Evolutionary conservation across 225 moss, liverwort and hornwort species (phyloP).

Genomic region (Straminergon stramineum): DNA sequence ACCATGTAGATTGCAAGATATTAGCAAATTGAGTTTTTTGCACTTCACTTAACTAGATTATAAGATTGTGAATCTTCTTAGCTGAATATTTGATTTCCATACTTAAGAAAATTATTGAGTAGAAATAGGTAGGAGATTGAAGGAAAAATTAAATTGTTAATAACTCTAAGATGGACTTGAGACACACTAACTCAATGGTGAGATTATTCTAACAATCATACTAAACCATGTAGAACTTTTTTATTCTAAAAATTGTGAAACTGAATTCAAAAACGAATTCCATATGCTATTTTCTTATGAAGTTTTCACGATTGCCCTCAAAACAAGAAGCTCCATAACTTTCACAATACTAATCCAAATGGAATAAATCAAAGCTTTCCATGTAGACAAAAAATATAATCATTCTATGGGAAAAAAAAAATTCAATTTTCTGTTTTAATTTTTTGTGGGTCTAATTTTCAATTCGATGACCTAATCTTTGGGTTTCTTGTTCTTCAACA

Average conservation of each 20-base stretch:
- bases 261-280: accelerated
- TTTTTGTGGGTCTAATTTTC: not conserved
- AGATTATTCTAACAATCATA: not conserved
- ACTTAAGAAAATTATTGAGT: not conserved
- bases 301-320: not conserved
- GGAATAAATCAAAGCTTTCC: not conserved
- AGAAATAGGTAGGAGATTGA: not conserved
- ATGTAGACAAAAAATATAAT: not conserved
- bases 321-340: not conserved
- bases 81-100: too few relatives aligned
- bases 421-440: accelerated
- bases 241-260: not conserved
- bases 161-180: not conserved
- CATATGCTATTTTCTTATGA: not conserved
- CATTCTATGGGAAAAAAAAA: accelerated
- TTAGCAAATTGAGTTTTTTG: not conserved
- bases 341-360: not conserved
- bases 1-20: not conserved
- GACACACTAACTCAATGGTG: not conserved
- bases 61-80: not conserved
- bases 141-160: not conserved
- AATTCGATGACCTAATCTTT: accelerated
- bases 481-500: too few relatives aligned
- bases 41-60: not conserved
- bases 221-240: not conserved